A percentile compares a stretch with the other conserved stretches of the same genome.
These are phyloP conservation scores for Penstemon eatonii DNA, from an alignment of 257 asterid genomes.

Conservation along the genomic window DNA sequence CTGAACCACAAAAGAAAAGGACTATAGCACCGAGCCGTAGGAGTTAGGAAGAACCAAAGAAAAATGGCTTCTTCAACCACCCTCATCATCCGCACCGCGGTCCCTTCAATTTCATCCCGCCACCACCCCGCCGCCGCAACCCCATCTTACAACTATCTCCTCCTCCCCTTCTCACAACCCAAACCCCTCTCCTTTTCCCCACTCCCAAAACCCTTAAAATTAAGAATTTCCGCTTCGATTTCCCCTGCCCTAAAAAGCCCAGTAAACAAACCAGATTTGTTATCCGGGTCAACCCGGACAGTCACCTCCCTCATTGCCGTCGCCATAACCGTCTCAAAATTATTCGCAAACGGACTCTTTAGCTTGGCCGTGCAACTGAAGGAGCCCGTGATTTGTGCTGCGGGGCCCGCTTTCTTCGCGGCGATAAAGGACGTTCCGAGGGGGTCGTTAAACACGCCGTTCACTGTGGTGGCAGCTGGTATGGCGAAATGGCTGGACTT, in stretches of 20 bases:
- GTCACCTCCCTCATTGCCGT: conserved; percentile 54
- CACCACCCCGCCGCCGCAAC: not conserved
- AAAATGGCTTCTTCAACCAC: conserved; percentile 46
- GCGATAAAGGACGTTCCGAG: conserved; percentile 48
- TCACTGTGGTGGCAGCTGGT: conserved; percentile 90
- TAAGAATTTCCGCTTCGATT: conserved; percentile 34
- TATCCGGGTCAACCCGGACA: conserved; percentile 71
- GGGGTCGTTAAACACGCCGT: conserved; percentile 69
- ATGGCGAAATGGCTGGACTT: conserved; percentile 88
- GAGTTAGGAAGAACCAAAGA: conserved; percentile 6
- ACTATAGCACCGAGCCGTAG: too few species aligned
- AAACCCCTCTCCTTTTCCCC: conserved; percentile 18
- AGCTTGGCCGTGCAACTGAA: conserved; percentile 40
- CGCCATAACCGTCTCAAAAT: conserved; percentile 45
- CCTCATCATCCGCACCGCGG: conserved; percentile 25
- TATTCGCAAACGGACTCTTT: conserved; percentile 36
- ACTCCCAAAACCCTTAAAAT: conserved; percentile 26
- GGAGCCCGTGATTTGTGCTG: conserved; percentile 45
- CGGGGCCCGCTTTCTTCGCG: conserved; percentile 85
- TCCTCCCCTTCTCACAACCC: conserved; percentile 27
- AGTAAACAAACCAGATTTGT: conserved; percentile 27
- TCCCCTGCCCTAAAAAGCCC: conserved; percentile 24
- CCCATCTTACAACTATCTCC: conserved; percentile 1
- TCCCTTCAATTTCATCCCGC: not conserved
- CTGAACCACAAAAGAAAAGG: too few species aligned